phyloP scores from a whole-genome alignment of 2,329 filamentous ascomycete genomes.

The Trichophyton equinum region DNA sequence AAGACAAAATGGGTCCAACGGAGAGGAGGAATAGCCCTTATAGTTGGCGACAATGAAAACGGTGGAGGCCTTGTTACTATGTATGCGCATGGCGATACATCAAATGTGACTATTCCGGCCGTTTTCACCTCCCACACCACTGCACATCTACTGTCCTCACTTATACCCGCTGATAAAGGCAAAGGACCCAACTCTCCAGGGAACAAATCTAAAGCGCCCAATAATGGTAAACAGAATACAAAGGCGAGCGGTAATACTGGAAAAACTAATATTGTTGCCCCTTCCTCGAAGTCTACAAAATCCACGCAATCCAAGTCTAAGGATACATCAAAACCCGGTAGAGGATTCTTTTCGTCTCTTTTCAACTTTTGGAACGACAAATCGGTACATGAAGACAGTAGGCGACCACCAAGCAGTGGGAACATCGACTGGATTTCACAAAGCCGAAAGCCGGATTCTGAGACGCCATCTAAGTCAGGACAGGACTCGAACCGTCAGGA shows the following conservation, averaged over 20 bases:
- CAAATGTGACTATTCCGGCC: constrained; percentile 85
- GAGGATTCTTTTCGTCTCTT: constrained; percentile 18
- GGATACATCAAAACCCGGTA: constrained; percentile 13
- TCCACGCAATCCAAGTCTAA: constrained; percentile 16
- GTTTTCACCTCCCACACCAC: constrained; percentile 93
- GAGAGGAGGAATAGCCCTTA: constrained; percentile 74
- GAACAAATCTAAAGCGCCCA: constrained; percentile 34
- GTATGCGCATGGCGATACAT: constrained; percentile 95
- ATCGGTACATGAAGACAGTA: constrained; percentile 31
- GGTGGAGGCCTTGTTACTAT: constrained; percentile 88
- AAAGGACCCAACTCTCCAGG: constrained; percentile 37
- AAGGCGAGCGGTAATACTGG: constrained; percentile 16
- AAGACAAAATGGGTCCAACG: constrained; percentile 96
- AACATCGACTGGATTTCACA: constrained; percentile 59
- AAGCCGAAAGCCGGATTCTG: constrained; percentile 17
- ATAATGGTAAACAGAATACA: constrained; percentile 26
- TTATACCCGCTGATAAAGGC: constrained; percentile 56
- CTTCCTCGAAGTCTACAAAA: constrained; percentile 19
- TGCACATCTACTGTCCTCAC: constrained; percentile 77
- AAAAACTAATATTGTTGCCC: constrained; percentile 19
- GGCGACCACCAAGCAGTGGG: constrained; percentile 58
- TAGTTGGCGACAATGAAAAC: constrained; percentile 85
- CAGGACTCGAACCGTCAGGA: constrained; percentile 20
- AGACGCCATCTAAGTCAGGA: constrained; percentile 15
- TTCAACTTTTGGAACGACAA: not conserved